Evolutionary conservation across 139 green algal genomes (phyloP).

Genomic region (Pseudopediastrum boryanum): DNA sequence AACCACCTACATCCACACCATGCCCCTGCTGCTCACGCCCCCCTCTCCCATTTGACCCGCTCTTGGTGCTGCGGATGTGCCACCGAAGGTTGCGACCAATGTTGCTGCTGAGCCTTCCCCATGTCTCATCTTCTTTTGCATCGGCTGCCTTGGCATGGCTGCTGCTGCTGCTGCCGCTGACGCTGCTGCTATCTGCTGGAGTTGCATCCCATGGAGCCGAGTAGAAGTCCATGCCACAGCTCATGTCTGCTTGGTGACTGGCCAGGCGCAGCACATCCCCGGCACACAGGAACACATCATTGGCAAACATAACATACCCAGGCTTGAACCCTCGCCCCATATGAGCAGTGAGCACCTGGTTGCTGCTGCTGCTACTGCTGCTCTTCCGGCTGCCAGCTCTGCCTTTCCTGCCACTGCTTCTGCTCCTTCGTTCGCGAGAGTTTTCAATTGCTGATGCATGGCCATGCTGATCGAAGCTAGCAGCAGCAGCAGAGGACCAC

Average conservation of each 20-base stretch:
- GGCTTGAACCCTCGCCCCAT: conserved; percentile 12
- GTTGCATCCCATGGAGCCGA: conserved; percentile 19
- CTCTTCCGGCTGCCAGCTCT: neutral
- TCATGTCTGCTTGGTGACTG: conserved; percentile 47
- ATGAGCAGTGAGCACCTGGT: neutral
- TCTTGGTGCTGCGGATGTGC: neutral
- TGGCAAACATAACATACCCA: conserved; percentile 61
- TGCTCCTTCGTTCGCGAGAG: neutral
- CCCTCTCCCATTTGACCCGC: neutral
- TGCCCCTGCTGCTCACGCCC: too few species aligned
- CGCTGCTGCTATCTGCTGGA: neutral
- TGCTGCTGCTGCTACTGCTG: conserved; percentile 12
- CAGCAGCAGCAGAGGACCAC: neutral
- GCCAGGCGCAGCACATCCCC: conserved; percentile 48
- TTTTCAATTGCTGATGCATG: neutral
- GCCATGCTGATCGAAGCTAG: neutral
- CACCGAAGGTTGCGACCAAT: neutral
- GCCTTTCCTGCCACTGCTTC: conserved; percentile 15
- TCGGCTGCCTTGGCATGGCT: neutral
- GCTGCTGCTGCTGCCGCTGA: conserved; percentile 1
- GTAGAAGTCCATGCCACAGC: conserved; percentile 66
- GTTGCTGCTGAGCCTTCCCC: neutral
- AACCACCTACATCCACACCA: conserved; percentile 11
- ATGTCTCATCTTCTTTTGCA: neutral
- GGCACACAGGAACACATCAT: conserved; percentile 71